Evolutionary conservation across 2,329 filamentous ascomycete species (phyloP).

Genomic region (Paecilomyces sp.): DNA sequence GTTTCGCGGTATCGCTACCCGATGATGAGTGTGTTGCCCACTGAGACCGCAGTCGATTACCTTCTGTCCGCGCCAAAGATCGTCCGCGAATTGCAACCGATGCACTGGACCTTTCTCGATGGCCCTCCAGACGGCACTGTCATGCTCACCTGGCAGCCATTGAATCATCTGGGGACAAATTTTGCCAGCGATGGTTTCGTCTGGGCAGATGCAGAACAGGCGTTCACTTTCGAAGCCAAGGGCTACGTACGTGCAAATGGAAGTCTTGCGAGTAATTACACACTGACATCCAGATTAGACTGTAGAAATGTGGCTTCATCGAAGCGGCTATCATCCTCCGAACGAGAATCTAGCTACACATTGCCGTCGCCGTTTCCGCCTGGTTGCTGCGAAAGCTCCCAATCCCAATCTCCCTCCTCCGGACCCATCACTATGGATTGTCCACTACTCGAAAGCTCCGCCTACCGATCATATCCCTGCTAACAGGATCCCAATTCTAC

Average conservation of each 20-base stretch:
- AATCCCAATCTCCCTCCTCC: constrained; percentile 62
- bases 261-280: constrained; percentile 2
- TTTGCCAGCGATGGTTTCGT: constrained; percentile 90
- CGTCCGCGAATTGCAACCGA: constrained; percentile 73
- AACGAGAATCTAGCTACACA: constrained; percentile 68
- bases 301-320: constrained; percentile 81
- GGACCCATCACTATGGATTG: constrained; percentile 80
- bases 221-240: constrained; percentile 65
- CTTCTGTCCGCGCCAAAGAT: constrained; percentile 78
- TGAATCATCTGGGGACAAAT: constrained; percentile 60
- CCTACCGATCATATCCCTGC: constrained; percentile 65
- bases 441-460: constrained; percentile 79
- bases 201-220: constrained; percentile 76
- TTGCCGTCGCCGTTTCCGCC: constrained; percentile 76
- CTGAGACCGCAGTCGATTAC: constrained; percentile 74
- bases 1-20: constrained; percentile 80
- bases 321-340: constrained; percentile 69
- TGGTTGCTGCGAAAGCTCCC: constrained; percentile 64
- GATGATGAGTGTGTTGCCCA: constrained; percentile 60
- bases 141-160: constrained; percentile 82
- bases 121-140: constrained; percentile 74
- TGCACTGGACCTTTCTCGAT: constrained; percentile 90
- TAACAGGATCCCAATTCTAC: constrained; percentile 45
- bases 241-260: constrained; percentile 52
- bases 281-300: constrained; percentile 47